A percentile compares a stretch with the other conserved stretches of the same genome.
phyloP scores from a whole-genome alignment of 768 basidiomycete species.

The Lactarius pseudohatsudake region DNA sequence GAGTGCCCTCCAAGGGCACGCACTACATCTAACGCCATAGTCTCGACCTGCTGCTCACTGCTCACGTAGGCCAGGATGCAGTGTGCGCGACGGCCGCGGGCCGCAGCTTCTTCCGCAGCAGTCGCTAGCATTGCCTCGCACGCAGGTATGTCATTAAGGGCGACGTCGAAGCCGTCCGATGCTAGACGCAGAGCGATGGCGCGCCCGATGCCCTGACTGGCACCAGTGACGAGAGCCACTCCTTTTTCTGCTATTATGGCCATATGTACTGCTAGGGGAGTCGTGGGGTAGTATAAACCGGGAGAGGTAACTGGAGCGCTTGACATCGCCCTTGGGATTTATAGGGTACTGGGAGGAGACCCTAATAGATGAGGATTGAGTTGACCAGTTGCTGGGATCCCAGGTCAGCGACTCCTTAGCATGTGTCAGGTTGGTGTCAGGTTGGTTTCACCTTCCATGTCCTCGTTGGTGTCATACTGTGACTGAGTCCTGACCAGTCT shows the following conservation, averaged over 20 bases:
- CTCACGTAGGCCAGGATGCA: constrained; percentile 27
- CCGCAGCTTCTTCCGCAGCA: constrained; percentile 27
- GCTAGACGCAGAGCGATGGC: constrained; percentile 39
- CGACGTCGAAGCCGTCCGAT: constrained; percentile 36
- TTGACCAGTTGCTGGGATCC: not conserved
- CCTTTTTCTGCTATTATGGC: not conserved
- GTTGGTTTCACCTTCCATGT: too few species aligned
- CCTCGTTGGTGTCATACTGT: too few species aligned
- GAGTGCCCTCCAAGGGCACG: not conserved
- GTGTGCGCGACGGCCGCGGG: constrained; percentile 29
- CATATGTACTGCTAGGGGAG: not conserved
- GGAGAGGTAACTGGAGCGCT: not conserved
- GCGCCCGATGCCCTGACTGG: constrained; percentile 33
- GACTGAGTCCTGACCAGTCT: too few species aligned
- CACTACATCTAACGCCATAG: constrained; percentile 31
- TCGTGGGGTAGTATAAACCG: not conserved
- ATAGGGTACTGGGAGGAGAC: not conserved
- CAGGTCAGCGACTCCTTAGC: not conserved
- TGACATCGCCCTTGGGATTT: not conserved
- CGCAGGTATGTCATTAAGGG: constrained; percentile 36
- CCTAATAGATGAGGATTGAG: not conserved
- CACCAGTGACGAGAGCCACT: constrained; percentile 15
- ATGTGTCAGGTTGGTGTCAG: too few species aligned
- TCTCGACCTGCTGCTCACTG: constrained; percentile 31
- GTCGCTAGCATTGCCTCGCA: constrained; percentile 35